phyloP scores from a whole-genome alignment of 2,329 filamentous ascomycete genomes.

The Raffaelea deltoideospora region DNA sequence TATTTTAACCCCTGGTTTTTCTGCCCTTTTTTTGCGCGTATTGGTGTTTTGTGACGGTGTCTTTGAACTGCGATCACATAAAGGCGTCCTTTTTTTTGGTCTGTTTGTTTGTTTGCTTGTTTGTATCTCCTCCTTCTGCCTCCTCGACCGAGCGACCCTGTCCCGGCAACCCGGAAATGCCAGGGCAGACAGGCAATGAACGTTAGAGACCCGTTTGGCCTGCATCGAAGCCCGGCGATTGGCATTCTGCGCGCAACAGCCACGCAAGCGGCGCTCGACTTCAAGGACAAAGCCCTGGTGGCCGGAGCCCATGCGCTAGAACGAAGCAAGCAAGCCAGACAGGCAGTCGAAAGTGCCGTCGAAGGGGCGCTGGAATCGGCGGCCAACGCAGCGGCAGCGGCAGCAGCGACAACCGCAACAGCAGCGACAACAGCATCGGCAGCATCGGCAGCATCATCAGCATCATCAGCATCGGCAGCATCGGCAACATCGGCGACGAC shows the following conservation, averaged over 20 bases:
- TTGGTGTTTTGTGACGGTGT: not conserved
- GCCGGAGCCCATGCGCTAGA: slow-evolving; percentile 32
- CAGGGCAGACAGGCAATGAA: slow-evolving; percentile 17
- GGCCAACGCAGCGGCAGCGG: slow-evolving; percentile 2
- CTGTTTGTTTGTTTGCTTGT: not conserved
- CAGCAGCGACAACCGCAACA: slow-evolving; percentile 3
- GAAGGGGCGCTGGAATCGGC: slow-evolving; percentile 8
- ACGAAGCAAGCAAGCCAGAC: slow-evolving; percentile 19
- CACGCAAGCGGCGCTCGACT: slow-evolving; percentile 25
- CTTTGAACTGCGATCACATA: not conserved
- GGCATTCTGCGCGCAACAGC: slow-evolving; percentile 34
- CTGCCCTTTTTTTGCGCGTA: not conserved
- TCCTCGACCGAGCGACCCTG: not conserved
- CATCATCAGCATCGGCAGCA: too few species aligned
- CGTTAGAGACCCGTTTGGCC: slow-evolving; percentile 26
- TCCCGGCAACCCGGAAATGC: slow-evolving; percentile 3
- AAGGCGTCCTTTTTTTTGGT: not conserved
- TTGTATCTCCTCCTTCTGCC: not conserved
- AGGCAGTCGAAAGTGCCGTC: slow-evolving; percentile 13
- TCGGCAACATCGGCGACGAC: too few species aligned
- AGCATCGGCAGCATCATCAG: too few species aligned
- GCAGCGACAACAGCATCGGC: not conserved
- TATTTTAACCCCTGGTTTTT: not conserved
- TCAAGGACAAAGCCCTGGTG: slow-evolving; percentile 32
- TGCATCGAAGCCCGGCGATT: slow-evolving; percentile 19